Conservation (phyloP, 2,329 filamentous ascomycete genomes). For the Sphaerulina musiva region DNA sequence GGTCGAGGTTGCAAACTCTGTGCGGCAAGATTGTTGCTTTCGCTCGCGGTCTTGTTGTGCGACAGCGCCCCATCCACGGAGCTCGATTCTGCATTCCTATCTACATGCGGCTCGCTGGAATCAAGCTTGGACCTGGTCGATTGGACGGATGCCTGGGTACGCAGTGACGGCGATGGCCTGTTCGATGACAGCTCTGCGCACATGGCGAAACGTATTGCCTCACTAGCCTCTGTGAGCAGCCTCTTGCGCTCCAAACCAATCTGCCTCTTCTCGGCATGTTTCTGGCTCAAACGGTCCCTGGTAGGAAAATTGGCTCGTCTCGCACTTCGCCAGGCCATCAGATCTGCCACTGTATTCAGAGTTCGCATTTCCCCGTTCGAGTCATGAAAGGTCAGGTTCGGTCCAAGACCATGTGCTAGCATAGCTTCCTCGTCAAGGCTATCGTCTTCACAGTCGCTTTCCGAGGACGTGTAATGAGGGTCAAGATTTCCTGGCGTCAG, state of each 20-base stretch:
- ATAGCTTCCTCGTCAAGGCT: conserved; percentile 63
- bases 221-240: conserved; percentile 28
- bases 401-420: conserved; percentile 32
- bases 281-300: conserved; percentile 59
- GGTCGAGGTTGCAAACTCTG: not conserved
- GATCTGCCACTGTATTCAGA: conserved; percentile 56
- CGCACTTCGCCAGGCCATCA: conserved; percentile 74
- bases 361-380: conserved; percentile 51
- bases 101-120: not conserved
- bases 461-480: conserved; percentile 21
- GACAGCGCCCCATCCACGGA: not conserved
- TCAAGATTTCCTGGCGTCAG: conserved; percentile 49
- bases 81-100: not conserved
- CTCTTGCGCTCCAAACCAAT: conserved; percentile 31
- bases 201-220: conserved; percentile 7
- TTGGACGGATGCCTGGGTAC: not conserved
- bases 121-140: not conserved
- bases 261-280: conserved; percentile 26
- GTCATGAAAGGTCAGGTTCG: conserved; percentile 40
- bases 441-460: conserved; percentile 53
- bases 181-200: not conserved
- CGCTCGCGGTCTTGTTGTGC: not conserved
- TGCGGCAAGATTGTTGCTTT: not conserved
- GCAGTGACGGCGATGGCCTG: not conserved
- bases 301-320: conserved; percentile 77